Percentiles rank a stretch among this genome's conserved stretches.
These are phyloP conservation scores for Colletotrichum camelliae DNA, from an alignment of 2,329 filamentous ascomycete genomes.

Conservation along the genomic window DNA sequence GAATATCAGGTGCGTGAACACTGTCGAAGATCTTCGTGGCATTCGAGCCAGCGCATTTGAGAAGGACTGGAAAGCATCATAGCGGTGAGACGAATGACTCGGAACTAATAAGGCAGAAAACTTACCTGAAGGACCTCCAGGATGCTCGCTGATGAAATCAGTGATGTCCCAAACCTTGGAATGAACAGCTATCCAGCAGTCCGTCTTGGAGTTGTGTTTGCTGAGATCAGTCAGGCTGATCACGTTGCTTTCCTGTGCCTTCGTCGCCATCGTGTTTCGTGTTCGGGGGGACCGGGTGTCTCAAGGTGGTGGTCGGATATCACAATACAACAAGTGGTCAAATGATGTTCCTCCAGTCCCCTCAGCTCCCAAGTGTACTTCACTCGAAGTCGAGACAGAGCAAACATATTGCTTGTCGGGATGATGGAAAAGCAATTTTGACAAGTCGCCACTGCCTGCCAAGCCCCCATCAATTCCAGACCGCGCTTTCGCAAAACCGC, in stretches of 20 bases:
- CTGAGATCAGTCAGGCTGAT: conserved; percentile 42
- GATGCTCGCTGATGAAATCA: conserved; percentile 58
- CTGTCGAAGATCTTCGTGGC: conserved; percentile 38
- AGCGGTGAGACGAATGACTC: background rate
- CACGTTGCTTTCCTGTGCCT: background rate
- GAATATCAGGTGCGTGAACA: conserved; percentile 33
- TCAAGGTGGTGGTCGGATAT: background rate
- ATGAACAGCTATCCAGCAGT: conserved; percentile 74
- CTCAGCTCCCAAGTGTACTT: background rate
- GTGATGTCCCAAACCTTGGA: conserved; percentile 73
- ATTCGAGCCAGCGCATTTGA: conserved; percentile 38
- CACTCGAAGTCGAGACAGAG: background rate
- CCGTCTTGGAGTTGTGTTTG: conserved; percentile 49
- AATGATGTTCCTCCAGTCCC: background rate
- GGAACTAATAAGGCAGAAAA: background rate
- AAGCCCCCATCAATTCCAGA: background rate
- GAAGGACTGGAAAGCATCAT: conserved; percentile 48
- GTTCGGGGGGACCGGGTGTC: background rate
- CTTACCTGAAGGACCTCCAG: conserved; percentile 39
- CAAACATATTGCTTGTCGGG: background rate
- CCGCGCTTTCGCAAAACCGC: background rate
- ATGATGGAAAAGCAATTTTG: background rate
- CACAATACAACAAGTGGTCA: too few relatives aligned
- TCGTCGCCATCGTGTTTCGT: background rate
- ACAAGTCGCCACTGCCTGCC: background rate